Percentiles rank a stretch among this genome's conserved stretches.
These are phyloP conservation scores for Marsdenia floribunda DNA, from an alignment of 257 asterid genomes.

Conservation along the genomic window DNA sequence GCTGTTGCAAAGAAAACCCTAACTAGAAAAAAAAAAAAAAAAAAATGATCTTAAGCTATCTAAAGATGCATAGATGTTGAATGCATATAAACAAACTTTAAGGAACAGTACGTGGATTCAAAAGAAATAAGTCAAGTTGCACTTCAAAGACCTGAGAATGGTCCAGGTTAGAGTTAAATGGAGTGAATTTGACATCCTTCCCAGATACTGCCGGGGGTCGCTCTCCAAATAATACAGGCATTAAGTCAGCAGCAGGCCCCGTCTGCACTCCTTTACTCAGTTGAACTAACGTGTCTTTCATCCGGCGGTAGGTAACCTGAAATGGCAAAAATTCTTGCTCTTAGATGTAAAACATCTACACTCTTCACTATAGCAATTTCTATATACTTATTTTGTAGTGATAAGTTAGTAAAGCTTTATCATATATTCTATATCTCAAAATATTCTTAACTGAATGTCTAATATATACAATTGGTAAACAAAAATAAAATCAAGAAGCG, in stretches of 20 bases:
- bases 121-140: background rate
- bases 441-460: no score
- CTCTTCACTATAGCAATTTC: background rate
- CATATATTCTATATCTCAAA: no score
- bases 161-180: constrained; percentile 64
- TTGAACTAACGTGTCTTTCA: constrained; percentile 83
- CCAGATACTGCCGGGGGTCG: constrained; percentile 52
- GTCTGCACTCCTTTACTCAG: constrained; percentile 82
- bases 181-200: constrained; percentile 71
- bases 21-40: no score
- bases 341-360: background rate
- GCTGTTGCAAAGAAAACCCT: background rate
- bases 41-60: background rate
- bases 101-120: background rate
- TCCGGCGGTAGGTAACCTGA: constrained; percentile 86
- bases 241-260: constrained; percentile 94
- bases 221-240: constrained; percentile 93
- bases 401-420: background rate
- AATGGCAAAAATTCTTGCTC: constrained; percentile 19
- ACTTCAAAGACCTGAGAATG: constrained; percentile 72
- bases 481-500: no score
- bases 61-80: background rate
- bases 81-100: background rate
- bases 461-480: no score
- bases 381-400: background rate